A percentile compares a stretch with the other conserved stretches of the same genome.
Conservation (phyloP, 1,139 yeast species). For the Hansenula lynferdii region DNA sequence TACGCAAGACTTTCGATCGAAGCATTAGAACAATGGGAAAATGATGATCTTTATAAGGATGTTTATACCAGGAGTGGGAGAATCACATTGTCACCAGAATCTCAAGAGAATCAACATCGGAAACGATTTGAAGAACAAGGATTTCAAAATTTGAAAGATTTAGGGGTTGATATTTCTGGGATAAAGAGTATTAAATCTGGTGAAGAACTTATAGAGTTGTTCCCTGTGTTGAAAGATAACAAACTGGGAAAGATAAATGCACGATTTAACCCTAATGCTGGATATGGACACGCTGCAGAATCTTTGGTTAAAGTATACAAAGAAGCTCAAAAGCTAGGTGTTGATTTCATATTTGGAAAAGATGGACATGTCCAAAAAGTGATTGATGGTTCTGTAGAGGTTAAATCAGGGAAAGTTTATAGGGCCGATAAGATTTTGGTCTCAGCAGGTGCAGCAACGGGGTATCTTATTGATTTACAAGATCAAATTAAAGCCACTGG, state of each 20-base stretch:
- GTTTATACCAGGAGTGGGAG: slow-evolving; percentile 34
- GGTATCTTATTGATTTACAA: slow-evolving; percentile 28
- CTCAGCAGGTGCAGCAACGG: slow-evolving; percentile 34
- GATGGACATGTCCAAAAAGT: too few relatives aligned
- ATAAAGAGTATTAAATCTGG: slow-evolving; percentile 26
- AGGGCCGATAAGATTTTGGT: slow-evolving; percentile 27
- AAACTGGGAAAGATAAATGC: slow-evolving; percentile 18
- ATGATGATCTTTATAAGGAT: slow-evolving; percentile 23
- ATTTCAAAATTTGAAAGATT: slow-evolving; percentile 25
- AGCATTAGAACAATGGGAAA: slow-evolving; percentile 35
- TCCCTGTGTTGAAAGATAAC: slow-evolving; percentile 28
- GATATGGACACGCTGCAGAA: slow-evolving; percentile 30
- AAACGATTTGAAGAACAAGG: slow-evolving; percentile 31
- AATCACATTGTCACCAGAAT: slow-evolving; percentile 15
- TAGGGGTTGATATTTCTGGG: slow-evolving; percentile 27
- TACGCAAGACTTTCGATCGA: slow-evolving; percentile 36
- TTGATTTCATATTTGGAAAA: slow-evolving; percentile 21
- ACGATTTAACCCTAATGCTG: slow-evolving; percentile 28
- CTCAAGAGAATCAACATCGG: slow-evolving; percentile 24
- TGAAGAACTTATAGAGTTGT: slow-evolving; percentile 22
- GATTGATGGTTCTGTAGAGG: too few relatives aligned
- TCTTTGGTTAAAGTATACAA: slow-evolving; percentile 24
- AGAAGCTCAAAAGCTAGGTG: slow-evolving; percentile 30
- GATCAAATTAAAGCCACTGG: slow-evolving; percentile 32
- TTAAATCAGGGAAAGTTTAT: slow-evolving; percentile 19